Evolutionary conservation across 192 early-diverging fungal species (phyloP), one percentile per base, ranked within the genome.

Genomic region (Mortierella claussenii): DNA sequence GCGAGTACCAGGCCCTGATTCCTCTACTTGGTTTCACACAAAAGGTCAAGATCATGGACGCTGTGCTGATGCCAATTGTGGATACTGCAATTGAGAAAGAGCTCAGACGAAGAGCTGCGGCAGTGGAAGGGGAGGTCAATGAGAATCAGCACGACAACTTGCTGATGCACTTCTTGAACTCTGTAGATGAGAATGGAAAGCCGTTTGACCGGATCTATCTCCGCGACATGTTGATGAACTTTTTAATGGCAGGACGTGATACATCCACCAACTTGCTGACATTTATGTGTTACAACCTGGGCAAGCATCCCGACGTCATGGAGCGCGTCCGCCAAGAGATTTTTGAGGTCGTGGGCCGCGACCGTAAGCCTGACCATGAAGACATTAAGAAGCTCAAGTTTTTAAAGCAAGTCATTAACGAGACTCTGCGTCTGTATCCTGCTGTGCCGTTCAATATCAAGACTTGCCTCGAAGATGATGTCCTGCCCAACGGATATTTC

Each of bases 371-470:
- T 20, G 60, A 69, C 7, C 83, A 88, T 30, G 66, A 86, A 23
- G 78, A 83, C 21, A 53, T 86, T 36, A 88, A 86, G 49, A 48
- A 80, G 11, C 63, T 88, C n/a, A 80, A 83, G 28, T 83, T 71
- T 52, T 53, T 87, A 27, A 88, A 85, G 45, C 81, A 83, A 17
- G 82, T 88, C 26, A 78, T 88, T 54, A 70, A 86, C 36, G 89
- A 90, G 48, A 83, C 87, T 4, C 57, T 84, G 62, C 73, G 86
- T 47, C 45, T 88, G 8, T 65, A 82, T 50, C 81, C 87, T 10
- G 69, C 84, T 36, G 74, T 81, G 10, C 64, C 83, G 62, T 75
- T 75, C 46, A 76, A 66, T 31, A 68, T 76, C 34, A 70, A 78
- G 73, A 69, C 51, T 20, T 58, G 32, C 48, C 64, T 55, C 20